Evolutionary conservation across 2,329 filamentous ascomycete genomes (phyloP).

Genomic region (Xylariales sp.): DNA sequence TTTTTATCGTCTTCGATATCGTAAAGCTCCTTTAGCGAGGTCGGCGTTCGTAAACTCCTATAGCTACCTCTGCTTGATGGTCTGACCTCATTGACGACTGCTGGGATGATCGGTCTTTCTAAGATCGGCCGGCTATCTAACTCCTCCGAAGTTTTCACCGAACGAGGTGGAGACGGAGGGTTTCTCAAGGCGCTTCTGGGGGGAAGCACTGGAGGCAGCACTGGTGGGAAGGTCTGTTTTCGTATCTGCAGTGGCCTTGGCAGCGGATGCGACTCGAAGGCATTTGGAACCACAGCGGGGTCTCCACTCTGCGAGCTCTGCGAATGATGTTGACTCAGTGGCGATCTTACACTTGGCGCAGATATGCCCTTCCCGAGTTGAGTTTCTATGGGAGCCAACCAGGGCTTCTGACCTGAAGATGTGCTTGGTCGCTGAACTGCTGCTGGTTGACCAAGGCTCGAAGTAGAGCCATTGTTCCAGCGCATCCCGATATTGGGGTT

Average conservation of each 20-base stretch:
- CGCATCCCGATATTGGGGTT: constrained; percentile 26
- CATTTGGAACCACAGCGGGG: not conserved
- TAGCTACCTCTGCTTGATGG: constrained; percentile 18
- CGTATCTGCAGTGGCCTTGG: constrained; percentile 4
- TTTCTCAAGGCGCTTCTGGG: constrained; percentile 14
- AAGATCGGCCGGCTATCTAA: constrained; percentile 9
- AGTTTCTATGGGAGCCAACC: constrained; percentile 44
- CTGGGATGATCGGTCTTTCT: constrained; percentile 9
- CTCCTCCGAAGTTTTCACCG: constrained; percentile 19
- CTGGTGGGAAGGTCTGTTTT: constrained; percentile 2
- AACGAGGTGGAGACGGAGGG: constrained; percentile 31
- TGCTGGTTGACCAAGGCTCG: constrained; percentile 26
- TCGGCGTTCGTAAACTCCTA: constrained; percentile 5
- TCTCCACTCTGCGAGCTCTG: not conserved
- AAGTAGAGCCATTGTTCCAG: constrained; percentile 29
- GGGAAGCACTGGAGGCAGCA: constrained; percentile 5
- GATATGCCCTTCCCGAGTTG: constrained; percentile 31
- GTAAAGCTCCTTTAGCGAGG: too few relatives aligned
- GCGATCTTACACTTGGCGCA: constrained; percentile 16
- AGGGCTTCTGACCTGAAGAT: constrained; percentile 31
- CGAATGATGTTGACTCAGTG: constrained; percentile 4
- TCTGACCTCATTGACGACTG: constrained; percentile 10
- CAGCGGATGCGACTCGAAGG: not conserved
- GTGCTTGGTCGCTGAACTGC: constrained; percentile 24
- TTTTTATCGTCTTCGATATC: constrained; percentile 7